These are phyloP conservation scores for Colletotrichum cereale DNA, from an alignment of 2,329 filamentous ascomycete genomes.

Conservation along the genomic window DNA sequence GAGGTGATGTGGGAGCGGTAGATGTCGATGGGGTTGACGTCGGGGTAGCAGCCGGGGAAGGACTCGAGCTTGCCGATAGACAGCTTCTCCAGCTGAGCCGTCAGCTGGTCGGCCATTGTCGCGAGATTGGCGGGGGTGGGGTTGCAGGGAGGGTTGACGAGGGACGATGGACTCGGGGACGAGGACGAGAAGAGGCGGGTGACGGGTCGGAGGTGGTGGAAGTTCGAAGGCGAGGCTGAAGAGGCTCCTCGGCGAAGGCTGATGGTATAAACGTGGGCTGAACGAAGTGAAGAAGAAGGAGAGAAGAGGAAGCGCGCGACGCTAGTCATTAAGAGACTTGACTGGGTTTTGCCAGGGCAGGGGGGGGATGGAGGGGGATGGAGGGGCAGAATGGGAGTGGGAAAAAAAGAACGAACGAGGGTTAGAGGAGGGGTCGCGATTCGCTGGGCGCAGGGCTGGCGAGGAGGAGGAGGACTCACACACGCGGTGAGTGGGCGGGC, in stretches of 20 bases:
- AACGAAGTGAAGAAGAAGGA: slow-evolving; percentile 34
- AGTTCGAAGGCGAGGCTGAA: slow-evolving; percentile 6
- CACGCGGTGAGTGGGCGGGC: background rate
- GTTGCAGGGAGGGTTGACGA: slow-evolving; percentile 25
- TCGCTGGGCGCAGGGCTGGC: slow-evolving; percentile 22
- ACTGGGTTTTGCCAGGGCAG: background rate
- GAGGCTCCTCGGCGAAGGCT: slow-evolving; percentile 30
- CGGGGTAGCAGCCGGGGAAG: slow-evolving; percentile 72
- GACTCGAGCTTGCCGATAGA: slow-evolving; percentile 51
- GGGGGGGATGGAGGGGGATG: background rate
- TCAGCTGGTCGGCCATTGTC: slow-evolving; percentile 50
- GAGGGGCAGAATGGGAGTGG: slow-evolving; percentile 7
- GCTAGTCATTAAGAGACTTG: slow-evolving; percentile 39
- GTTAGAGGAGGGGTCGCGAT: slow-evolving; percentile 25
- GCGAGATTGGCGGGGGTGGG: slow-evolving; percentile 20
- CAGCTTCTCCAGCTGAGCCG: slow-evolving; percentile 51
- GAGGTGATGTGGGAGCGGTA: slow-evolving; percentile 83
- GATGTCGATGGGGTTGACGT: slow-evolving; percentile 81
- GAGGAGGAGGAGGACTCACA: background rate
- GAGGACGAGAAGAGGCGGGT: slow-evolving; percentile 21
- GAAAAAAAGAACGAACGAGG: slow-evolving; percentile 26
- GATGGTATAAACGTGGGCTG: slow-evolving; percentile 13
- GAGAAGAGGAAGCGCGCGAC: slow-evolving; percentile 35
- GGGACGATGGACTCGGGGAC: slow-evolving; percentile 9
- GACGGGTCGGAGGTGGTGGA: slow-evolving; percentile 2